Base-by-base conservation (phyloP, 108 stramenopile genomes). In the Cyclotella cryptica region DNA sequence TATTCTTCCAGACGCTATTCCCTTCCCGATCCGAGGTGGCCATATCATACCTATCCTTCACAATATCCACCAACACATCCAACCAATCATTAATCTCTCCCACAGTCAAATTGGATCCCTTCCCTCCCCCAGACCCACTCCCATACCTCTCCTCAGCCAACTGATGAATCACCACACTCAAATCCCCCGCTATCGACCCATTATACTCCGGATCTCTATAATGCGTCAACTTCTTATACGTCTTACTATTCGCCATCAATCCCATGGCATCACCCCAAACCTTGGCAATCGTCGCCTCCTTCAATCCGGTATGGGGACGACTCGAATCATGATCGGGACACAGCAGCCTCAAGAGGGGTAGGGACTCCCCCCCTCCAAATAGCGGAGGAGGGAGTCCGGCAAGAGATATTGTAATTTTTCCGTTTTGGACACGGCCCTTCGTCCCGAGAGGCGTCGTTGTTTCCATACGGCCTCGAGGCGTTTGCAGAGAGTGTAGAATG, bases 321-420 rank as follows among this genome's bases (percentile, higher is more conserved):
- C 72, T 47, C 12, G 72, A 67, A 81, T 96, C 95, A 53, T 74
- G 81, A 52, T 91, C 91, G 10, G 95, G 92, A 10, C 90, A 63
- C 4, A 93, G 76, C 55, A 95, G 63, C 35, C 94, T 85, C 24
- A 95, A 66, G 15, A 90, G 63, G 94, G 94, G 81, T 72, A 95
- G 43, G 74, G 70, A n/a, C 66, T 70, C 10, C 71, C 74, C 30
- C 73, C 77, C 21, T 78, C 58, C 30, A 85, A 46, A 57, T 81
- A 73, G 67, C 63, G 12, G 21, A 84, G 21, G 28, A 91, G 60
- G 12, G 45, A 57, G 19, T 69, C 62, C 3, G 88, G 89, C 10
- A 92, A 51, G 7, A 92, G 43, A 64, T 78, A 79, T 27, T 77
- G 72, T 29, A 89, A 55, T 62, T 45, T 80, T 69, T 89, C 66